Base-by-base conservation (phyloP, 2,329 filamentous ascomycete genomes). In the Apiospora kogelbergensis region DNA sequence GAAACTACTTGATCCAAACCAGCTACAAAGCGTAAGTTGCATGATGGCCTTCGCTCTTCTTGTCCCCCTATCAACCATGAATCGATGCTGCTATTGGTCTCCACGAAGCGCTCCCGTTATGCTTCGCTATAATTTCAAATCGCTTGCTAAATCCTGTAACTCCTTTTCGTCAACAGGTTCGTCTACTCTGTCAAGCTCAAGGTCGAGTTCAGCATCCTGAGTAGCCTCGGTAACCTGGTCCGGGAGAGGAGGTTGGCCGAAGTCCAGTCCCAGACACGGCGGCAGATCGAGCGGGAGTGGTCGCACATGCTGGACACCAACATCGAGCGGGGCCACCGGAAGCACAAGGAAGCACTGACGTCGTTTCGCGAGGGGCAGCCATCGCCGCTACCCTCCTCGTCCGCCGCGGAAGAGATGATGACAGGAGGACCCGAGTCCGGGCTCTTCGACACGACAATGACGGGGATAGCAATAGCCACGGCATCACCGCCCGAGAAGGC, bases 161-260 rank as follows among this genome's bases (percentile, higher is more conserved):
- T 20, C 30, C 1, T 11, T n/a, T 6, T 22, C 7, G 26, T 57
- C 9, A 11, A n/a, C 20, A 60, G 53, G 30, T 80, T 81, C 24
- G 79, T 82, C 6, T 84, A 84, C 74, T 80, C 78, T 60, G 75
- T 84, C 72, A 84, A 84, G 72, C 79, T 87, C 48, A 86, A 87
- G 70, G 81, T 88, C n/a, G 88, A 89, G 75, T 84, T 85, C 70
- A 83, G 85, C 20, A 83, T 90, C 48, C 78, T 90, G 11, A 80
- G 86, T 37, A 79, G 78, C 15, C 77, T 83, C 44, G 69, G 73
- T 37, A 33, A 48, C 11, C 53, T 74, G 17, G 68, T 73, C 10
- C 63, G 63, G 24, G 41, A 65, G 30, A 65, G 30, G 63, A 65
- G 15, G n/a, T 24, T 26, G 13, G 6, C 45, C 3, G 63, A 65